phyloP scores from a whole-genome alignment of 306 rosid genomes.

The Rubus idaeus region DNA sequence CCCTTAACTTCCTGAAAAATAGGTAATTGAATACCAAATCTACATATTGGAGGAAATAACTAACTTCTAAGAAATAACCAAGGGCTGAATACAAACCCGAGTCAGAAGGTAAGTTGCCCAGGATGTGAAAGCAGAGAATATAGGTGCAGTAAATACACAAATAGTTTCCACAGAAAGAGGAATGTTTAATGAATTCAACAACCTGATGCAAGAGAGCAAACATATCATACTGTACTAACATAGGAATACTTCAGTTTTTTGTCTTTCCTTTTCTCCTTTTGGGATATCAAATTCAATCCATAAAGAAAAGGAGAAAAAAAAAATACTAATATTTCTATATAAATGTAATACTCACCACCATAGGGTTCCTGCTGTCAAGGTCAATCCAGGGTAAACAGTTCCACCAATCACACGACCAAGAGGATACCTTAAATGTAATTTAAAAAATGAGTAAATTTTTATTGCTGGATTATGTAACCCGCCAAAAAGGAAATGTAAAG shows the following conservation, averaged over 20 bases:
- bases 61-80: not conserved
- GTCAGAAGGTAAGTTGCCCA: slow-evolving; percentile 94
- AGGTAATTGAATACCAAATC: slow-evolving; percentile 20
- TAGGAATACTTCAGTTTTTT: slow-evolving; percentile 15
- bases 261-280: not conserved
- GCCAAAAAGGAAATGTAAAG: not conserved
- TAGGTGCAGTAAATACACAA: slow-evolving; percentile 95
- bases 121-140: slow-evolving; percentile 96
- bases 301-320: not conserved
- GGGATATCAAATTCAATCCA: slow-evolving; percentile 7
- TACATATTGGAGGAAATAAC: slow-evolving; percentile 21
- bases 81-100: slow-evolving; percentile 53
- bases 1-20: slow-evolving; percentile 88
- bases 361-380: slow-evolving; percentile 89
- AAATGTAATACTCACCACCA: slow-evolving; percentile 68
- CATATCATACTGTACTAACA: slow-evolving; percentile 18
- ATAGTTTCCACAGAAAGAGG: slow-evolving; percentile 98
- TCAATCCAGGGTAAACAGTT: slow-evolving; percentile 96
- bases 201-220: slow-evolving; percentile 49
- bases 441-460: slow-evolving; percentile 11
- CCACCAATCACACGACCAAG: slow-evolving; percentile 99
- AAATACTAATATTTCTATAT: slow-evolving; percentile 1
- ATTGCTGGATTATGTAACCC: slow-evolving; percentile 4
- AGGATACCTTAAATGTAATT: slow-evolving; percentile 74
- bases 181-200: slow-evolving; percentile 80